A percentile compares a stretch with the other conserved stretches of the same genome.
Conservation (phyloP, 805 yeast species). For the Pichia cephalocereana region DNA sequence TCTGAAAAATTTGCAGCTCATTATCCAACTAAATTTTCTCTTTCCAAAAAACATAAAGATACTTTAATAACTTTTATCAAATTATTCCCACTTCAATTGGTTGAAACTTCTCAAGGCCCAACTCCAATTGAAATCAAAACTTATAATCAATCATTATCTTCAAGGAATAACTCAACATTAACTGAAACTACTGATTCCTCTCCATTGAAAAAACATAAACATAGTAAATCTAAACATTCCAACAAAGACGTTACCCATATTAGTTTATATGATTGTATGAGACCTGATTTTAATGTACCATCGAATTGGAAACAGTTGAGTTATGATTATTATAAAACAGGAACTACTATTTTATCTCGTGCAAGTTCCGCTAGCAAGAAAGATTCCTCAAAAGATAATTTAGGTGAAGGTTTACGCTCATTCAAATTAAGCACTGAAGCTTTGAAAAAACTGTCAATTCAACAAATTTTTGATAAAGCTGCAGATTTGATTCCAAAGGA, state of each 20-base stretch:
- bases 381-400: constrained; percentile 9
- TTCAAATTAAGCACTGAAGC: constrained; percentile 47
- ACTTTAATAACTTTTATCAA: constrained; percentile 42
- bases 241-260: constrained; percentile 14
- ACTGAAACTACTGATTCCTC: neutral
- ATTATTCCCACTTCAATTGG: constrained; percentile 29
- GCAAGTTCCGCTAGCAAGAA: neutral
- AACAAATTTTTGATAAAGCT: constrained; percentile 59
- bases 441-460: constrained; percentile 42
- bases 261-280: constrained; percentile 22
- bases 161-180: neutral
- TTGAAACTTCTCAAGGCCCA: constrained; percentile 22
- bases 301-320: constrained; percentile 46
- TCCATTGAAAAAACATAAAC: constrained; percentile 3
- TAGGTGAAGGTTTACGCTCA: constrained; percentile 39
- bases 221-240: constrained; percentile 9
- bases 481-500: constrained; percentile 48
- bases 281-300: constrained; percentile 34
- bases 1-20: constrained; percentile 51
- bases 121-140: constrained; percentile 10
- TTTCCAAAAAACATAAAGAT: constrained; percentile 35
- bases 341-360: constrained; percentile 2
- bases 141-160: constrained; percentile 17
- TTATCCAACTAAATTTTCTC: constrained; percentile 32
- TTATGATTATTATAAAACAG: constrained; percentile 41